Evolutionary conservation across 2,329 filamentous ascomycete species (phyloP).

Genomic region (Pseudofabraea citricarpa): DNA sequence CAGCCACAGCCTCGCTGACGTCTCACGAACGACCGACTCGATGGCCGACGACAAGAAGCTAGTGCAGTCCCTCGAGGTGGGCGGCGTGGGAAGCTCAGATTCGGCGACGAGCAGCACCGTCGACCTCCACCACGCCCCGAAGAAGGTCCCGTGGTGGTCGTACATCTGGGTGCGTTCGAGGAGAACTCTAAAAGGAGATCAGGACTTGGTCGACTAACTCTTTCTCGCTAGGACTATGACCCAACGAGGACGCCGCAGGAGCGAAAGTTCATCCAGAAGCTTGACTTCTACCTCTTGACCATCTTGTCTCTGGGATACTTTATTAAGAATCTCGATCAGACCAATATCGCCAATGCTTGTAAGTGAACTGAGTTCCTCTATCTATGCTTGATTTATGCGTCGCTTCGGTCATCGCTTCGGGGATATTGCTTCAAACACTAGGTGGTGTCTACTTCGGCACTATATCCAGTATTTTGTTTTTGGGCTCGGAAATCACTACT

Average conservation of each 20-base stretch:
- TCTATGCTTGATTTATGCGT: too few species aligned
- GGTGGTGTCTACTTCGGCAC: too few species aligned
- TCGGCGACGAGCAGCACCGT: constrained; percentile 8
- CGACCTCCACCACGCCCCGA: neutral
- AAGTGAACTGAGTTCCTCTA: too few species aligned
- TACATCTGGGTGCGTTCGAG: constrained; percentile 22
- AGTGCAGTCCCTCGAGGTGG: neutral
- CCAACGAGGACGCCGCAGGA: constrained; percentile 14
- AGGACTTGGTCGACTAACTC: too few species aligned
- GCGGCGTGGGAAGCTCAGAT: neutral
- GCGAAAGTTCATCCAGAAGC: constrained; percentile 21
- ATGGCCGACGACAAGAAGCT: neutral
- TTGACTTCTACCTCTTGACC: constrained; percentile 21
- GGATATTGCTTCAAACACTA: too few species aligned
- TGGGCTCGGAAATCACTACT: too few species aligned
- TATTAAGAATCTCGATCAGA: constrained; percentile 24
- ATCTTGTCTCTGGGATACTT: constrained; percentile 24
- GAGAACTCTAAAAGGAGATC: too few species aligned
- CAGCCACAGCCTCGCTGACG: neutral
- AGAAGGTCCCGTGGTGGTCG: constrained; percentile 21
- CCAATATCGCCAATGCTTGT: constrained; percentile 33
- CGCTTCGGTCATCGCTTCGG: too few species aligned
- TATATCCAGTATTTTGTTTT: too few species aligned
- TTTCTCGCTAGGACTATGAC: constrained; percentile 22
- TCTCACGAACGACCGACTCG: neutral